Base-by-base conservation (phyloP, 2,329 filamentous ascomycete genomes). In the Claviceps maximensis region DNA sequence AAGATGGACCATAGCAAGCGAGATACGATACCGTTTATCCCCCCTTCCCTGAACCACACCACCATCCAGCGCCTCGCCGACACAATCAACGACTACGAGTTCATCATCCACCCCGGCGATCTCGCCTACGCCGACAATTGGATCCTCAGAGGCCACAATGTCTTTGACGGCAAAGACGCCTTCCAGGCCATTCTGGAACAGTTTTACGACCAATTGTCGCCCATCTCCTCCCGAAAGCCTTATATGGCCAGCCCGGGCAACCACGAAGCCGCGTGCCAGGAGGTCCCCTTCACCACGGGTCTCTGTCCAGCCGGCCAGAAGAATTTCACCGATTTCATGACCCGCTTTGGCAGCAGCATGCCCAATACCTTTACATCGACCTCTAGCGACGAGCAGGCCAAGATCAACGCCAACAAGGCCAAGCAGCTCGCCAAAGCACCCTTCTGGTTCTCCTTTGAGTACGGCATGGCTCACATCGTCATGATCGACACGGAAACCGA, bases 281-380 rank as follows among this genome's bases (percentile, higher is more conserved):
- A 76, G 59, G 59, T 75, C 10, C 64, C 67, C 1, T 59, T 62
- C 52, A 63, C 63, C 12, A 63, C 62, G 6, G 58, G 59, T 7
- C 58, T 73, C 2, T 79, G 76, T 57, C 71, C 73, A 0, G 63
- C 68, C 2, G 78, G 78, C 6, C 78, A 82, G 60, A 73, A 69
- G 57, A 82, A 82, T 63, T 82, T 82, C 61, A 81, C 77, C 4
- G 78, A 79, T 55, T 81, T 77, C 63, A 71, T 75, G 68, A 74
- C 73, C 56, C 73, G 78, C 29, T 82, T 78, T 59, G 73, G 73
- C 13, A 59, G 67, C 13, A 76, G 72, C 19, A 76, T 79, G 74
- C 75, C 77, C 0, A 70, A 65, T 0, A 64, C 74, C 0, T 80
- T 79, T 57, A 45, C 66, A 0, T 80, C 77, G 0, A 71, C 68